phyloP scores from a whole-genome alignment of 164 flowering plant species.

The Liquidambar formosana region DNA sequence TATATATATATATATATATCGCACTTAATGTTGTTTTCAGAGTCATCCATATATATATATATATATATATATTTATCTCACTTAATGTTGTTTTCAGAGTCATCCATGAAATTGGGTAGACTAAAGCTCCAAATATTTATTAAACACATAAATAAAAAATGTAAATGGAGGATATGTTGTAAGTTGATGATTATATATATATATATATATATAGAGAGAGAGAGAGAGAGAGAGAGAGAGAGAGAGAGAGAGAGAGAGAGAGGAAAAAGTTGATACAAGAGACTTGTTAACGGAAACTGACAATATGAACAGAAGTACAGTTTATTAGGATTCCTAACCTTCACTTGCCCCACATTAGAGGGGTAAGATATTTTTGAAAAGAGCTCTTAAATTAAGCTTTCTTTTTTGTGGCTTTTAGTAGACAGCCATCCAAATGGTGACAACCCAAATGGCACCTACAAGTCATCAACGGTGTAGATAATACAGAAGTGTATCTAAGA shows the following conservation, averaged over 20 bases:
- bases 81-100: conserved; percentile 2
- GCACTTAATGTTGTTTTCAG: no score
- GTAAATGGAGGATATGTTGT: conserved; percentile 1
- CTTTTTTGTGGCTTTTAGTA: background rate
- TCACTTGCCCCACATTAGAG: conserved; percentile 7
- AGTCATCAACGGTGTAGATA: no score
- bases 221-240: conserved; percentile 1
- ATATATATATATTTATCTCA: no score
- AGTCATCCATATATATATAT: no score
- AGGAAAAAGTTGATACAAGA: conserved; percentile 5
- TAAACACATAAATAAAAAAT: background rate
- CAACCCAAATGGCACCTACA: no score
- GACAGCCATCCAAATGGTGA: no score
- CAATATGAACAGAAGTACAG: conserved; percentile 13
- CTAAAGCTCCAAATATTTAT: background rate
- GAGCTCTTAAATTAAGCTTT: background rate
- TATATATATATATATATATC: no score
- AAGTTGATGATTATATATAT: background rate
- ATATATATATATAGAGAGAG: no score
- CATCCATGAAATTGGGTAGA: conserved; percentile 20
- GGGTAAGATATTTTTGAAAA: background rate
- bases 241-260: background rate
- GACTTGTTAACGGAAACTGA: conserved; percentile 15
- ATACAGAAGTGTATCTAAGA: no score
- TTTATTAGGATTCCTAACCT: conserved; percentile 13